Evolutionary conservation across 2,329 filamentous ascomycete species (phyloP).

Genomic region (Chlorencoelia australis): DNA sequence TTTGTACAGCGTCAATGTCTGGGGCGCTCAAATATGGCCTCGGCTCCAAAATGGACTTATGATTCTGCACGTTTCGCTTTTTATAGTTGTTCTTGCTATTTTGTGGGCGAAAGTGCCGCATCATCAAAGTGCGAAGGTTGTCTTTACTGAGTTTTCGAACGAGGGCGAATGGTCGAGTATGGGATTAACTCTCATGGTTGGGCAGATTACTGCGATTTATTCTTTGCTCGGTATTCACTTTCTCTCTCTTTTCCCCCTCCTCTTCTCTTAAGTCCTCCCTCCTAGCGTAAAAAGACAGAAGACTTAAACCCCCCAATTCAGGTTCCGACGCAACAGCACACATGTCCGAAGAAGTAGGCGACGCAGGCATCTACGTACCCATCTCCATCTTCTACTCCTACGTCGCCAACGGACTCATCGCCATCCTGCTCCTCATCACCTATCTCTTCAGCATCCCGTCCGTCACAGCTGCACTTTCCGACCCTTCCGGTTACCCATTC

Average conservation of each 20-base stretch:
- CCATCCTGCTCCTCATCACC: constrained; percentile 29
- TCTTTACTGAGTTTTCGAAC: constrained; percentile 26
- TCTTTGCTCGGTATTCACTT: too few species aligned
- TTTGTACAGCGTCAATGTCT: constrained; percentile 33
- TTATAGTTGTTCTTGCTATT: constrained; percentile 32
- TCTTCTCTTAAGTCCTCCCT: too few species aligned
- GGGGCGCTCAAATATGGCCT: constrained; percentile 29
- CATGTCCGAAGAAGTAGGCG: constrained; percentile 39
- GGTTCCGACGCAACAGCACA: constrained; percentile 22
- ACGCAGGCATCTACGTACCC: constrained; percentile 36
- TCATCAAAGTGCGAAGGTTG: constrained; percentile 12
- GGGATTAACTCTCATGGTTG: constrained; percentile 29
- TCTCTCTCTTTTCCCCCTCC: too few species aligned
- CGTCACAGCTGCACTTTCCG: constrained; percentile 29
- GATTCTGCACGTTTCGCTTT: constrained; percentile 34
- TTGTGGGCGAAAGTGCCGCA: constrained; percentile 26
- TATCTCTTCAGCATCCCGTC: constrained; percentile 27
- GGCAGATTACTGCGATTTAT: constrained; percentile 29
- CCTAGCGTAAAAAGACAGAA: too few species aligned
- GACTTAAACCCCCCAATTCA: too few species aligned
- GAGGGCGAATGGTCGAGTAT: constrained; percentile 25
- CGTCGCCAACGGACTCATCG: constrained; percentile 36
- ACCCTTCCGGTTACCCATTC: constrained; percentile 37
- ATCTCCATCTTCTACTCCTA: constrained; percentile 37
- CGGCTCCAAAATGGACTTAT: constrained; percentile 33